Conservation (phyloP, 495 filamentous ascomycete genomes). For the Trichoderma virens region DNA sequence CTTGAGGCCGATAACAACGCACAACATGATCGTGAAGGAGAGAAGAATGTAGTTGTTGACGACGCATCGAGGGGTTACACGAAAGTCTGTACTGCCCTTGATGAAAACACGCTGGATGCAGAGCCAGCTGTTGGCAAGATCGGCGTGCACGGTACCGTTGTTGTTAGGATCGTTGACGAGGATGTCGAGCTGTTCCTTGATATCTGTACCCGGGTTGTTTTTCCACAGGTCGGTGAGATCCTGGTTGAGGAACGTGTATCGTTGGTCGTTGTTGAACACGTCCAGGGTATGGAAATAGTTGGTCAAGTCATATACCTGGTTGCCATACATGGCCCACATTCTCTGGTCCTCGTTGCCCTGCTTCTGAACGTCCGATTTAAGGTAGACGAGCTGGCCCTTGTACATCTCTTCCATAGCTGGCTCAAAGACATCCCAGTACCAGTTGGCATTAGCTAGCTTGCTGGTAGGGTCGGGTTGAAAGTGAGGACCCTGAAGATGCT, state of each 20-base stretch:
- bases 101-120: constrained; percentile 85
- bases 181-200: constrained; percentile 56
- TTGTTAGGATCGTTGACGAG: constrained; percentile 24
- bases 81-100: constrained; percentile 76
- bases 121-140: constrained; percentile 51
- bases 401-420: constrained; percentile 77
- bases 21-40: constrained; percentile 74
- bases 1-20: constrained; percentile 72
- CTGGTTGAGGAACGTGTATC: constrained; percentile 62
- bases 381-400: constrained; percentile 76
- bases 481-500: constrained; percentile 68
- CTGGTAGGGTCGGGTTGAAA: constrained; percentile 42
- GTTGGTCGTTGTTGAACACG: constrained; percentile 27
- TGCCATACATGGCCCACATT: constrained; percentile 70
- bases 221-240: constrained; percentile 57
- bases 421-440: constrained; percentile 69
- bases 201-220: constrained; percentile 68
- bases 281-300: constrained; percentile 78
- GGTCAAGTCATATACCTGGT: constrained; percentile 77
- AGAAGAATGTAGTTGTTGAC: constrained; percentile 91
- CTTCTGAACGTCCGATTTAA: constrained; percentile 43
- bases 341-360: constrained; percentile 60
- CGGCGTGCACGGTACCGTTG: constrained; percentile 29
- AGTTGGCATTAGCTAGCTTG: constrained; percentile 52
- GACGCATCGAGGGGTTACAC: constrained; percentile 64